These are phyloP conservation scores for Cucumis sativus DNA, from an alignment of 306 rosid species.

Conservation along the genomic window DNA sequence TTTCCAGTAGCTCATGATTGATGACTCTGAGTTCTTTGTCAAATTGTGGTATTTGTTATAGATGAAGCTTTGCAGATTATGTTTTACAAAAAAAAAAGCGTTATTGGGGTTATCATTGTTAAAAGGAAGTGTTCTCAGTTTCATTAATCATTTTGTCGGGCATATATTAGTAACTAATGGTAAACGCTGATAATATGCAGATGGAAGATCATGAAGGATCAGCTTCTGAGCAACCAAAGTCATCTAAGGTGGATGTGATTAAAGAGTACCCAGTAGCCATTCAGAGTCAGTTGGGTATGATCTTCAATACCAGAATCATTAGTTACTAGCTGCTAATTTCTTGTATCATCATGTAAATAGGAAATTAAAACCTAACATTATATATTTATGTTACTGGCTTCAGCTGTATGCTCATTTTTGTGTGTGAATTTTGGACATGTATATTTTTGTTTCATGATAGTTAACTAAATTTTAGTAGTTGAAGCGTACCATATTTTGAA, in stretches of 20 bases:
- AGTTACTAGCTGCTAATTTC: slow-evolving; percentile 8
- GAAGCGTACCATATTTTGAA: background rate
- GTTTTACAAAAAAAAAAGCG: too few relatives aligned
- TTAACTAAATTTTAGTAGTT: background rate
- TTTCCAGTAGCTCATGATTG: background rate
- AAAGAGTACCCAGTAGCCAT: background rate
- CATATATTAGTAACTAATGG: background rate
- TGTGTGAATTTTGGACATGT: background rate
- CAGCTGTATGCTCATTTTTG: background rate
- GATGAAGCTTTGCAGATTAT: background rate
- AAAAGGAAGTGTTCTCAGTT: background rate
- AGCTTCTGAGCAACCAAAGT: slow-evolving; percentile 17
- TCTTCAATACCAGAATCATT: background rate
- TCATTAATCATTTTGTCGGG: background rate
- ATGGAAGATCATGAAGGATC: slow-evolving; percentile 30
- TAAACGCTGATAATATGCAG: slow-evolving; percentile 20
- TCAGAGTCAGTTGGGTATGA: slow-evolving; percentile 33
- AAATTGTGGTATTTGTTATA: background rate
- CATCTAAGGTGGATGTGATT: slow-evolving; percentile 13
- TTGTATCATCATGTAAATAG: background rate
- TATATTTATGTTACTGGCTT: background rate
- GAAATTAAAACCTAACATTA: background rate
- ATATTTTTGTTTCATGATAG: background rate
- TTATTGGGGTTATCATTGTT: background rate
- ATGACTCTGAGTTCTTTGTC: background rate